phyloP scores from a whole-genome alignment of 306 rosid genomes.

The Begonia fuchsioides region DNA sequence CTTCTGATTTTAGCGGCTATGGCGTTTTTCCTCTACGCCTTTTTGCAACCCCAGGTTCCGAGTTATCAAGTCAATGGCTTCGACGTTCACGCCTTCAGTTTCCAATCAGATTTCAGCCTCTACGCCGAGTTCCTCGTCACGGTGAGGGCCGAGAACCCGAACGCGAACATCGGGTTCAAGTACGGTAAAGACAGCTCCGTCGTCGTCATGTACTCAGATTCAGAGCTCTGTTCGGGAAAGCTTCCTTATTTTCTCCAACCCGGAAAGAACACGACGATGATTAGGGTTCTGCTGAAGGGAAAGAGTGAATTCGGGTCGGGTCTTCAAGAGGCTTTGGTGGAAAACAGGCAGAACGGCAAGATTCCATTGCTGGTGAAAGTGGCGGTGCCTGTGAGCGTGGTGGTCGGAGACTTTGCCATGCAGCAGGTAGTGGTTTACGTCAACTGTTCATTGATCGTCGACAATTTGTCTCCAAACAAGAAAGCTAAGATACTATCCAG shows the following conservation, averaged over 20 bases:
- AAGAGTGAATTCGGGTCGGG: slow-evolving; percentile 10
- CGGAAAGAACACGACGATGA: slow-evolving; percentile 10
- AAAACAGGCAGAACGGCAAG: slow-evolving; percentile 5
- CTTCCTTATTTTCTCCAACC: slow-evolving; percentile 27
- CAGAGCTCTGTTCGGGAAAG: slow-evolving; percentile 13
- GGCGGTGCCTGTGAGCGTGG: slow-evolving; percentile 22
- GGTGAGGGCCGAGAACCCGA: slow-evolving; percentile 6
- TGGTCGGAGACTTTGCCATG: slow-evolving; percentile 4
- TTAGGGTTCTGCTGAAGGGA: slow-evolving; percentile 23
- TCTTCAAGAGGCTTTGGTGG: slow-evolving; percentile 2
- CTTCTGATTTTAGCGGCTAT: background rate
- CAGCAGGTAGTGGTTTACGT: slow-evolving; percentile 11
- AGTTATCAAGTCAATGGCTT: slow-evolving; percentile 1
- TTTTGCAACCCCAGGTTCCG: slow-evolving; percentile 4
- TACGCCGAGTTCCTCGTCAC: slow-evolving; percentile 6
- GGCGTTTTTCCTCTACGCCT: background rate
- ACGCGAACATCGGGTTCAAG: slow-evolving; percentile 1
- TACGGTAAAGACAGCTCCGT: slow-evolving; percentile 11
- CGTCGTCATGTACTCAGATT: slow-evolving; percentile 1
- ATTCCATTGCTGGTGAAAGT: slow-evolving; percentile 25
- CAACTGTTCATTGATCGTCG: slow-evolving; percentile 25
- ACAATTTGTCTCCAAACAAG: slow-evolving; percentile 11
- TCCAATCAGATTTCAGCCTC: slow-evolving; percentile 4
- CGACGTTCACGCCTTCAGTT: slow-evolving; percentile 3
- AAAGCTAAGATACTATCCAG: slow-evolving; percentile 18